Conservation (phyloP, 257 asterid species). For the Pogostemon cablin region DNA sequence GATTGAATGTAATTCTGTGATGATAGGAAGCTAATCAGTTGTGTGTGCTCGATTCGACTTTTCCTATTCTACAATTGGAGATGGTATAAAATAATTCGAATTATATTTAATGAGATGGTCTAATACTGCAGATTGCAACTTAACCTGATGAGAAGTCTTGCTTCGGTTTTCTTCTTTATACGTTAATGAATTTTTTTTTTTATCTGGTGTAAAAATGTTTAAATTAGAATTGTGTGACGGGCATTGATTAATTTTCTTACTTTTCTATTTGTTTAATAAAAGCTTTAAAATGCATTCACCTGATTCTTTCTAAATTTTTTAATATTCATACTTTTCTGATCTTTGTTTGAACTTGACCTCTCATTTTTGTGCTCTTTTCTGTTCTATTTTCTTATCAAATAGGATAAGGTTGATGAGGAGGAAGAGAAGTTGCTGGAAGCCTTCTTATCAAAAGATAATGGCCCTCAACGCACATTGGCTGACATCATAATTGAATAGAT, state of each 20-base stretch:
- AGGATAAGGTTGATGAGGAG: conserved; percentile 73
- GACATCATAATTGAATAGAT: conserved; percentile 71
- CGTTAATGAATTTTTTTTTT: neutral
- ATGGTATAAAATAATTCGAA: neutral
- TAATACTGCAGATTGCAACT: neutral
- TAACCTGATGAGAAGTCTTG: neutral
- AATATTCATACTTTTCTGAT: neutral
- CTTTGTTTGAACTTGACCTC: neutral
- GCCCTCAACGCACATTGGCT: conserved; percentile 79
- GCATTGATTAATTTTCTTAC: neutral
- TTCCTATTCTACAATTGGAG: neutral
- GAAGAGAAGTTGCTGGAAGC: conserved; percentile 75
- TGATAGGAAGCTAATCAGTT: neutral
- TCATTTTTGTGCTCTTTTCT: neutral
- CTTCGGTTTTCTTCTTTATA: neutral
- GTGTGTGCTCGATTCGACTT: neutral
- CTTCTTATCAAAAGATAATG: conserved; percentile 62
- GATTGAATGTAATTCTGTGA: no score
- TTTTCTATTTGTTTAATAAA: neutral
- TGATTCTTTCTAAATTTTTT: neutral
- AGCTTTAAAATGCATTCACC: neutral
- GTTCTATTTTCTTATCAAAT: conserved; percentile 21
- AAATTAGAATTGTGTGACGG: neutral
- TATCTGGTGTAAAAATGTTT: neutral
- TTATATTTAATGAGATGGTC: neutral